Percentiles rank a stretch among this genome's conserved stretches.
phyloP scores from a whole-genome alignment of 2,329 filamentous ascomycete species.

The Calycina marina region DNA sequence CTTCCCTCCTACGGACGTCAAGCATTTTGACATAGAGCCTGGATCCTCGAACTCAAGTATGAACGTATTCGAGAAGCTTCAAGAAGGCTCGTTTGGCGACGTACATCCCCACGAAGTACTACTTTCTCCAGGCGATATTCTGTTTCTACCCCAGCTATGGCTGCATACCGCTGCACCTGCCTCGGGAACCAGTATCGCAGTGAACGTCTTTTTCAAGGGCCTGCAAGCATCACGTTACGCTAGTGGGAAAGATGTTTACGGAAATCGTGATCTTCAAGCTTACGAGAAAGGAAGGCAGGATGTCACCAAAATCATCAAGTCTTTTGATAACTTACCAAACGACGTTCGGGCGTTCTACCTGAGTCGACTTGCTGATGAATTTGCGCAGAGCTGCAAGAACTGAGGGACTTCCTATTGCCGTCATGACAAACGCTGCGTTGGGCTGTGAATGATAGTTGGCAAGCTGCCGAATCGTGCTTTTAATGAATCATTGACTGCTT shows the following conservation, averaged over 20 bases:
- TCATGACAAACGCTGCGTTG: no score
- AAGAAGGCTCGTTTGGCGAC: constrained; percentile 25
- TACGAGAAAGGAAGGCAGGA: constrained; percentile 73
- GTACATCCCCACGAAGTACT: constrained; percentile 53
- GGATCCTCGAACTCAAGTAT: constrained; percentile 70
- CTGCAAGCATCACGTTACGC: constrained; percentile 51
- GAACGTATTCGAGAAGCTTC: constrained; percentile 46
- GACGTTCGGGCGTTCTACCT: constrained; percentile 66
- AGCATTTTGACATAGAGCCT: constrained; percentile 52
- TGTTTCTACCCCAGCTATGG: constrained; percentile 77
- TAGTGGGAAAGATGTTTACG: constrained; percentile 69
- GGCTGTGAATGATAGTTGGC: no score
- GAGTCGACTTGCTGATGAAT: constrained; percentile 53
- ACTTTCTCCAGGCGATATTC: constrained; percentile 56
- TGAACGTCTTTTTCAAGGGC: constrained; percentile 82
- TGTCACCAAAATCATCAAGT: constrained; percentile 47
- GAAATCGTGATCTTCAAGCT: constrained; percentile 69
- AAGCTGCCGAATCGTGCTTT: no score
- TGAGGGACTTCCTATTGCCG: no score
- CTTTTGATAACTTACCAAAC: constrained; percentile 48
- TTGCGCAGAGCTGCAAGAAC: constrained; percentile 31
- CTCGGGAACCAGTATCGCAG: constrained; percentile 49
- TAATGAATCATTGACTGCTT: no score
- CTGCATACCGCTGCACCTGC: constrained; percentile 58
- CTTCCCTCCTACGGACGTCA: constrained; percentile 66